Evolutionary conservation across 2,329 filamentous ascomycete genomes (phyloP).

Genomic region (Colletotrichum sp.): DNA sequence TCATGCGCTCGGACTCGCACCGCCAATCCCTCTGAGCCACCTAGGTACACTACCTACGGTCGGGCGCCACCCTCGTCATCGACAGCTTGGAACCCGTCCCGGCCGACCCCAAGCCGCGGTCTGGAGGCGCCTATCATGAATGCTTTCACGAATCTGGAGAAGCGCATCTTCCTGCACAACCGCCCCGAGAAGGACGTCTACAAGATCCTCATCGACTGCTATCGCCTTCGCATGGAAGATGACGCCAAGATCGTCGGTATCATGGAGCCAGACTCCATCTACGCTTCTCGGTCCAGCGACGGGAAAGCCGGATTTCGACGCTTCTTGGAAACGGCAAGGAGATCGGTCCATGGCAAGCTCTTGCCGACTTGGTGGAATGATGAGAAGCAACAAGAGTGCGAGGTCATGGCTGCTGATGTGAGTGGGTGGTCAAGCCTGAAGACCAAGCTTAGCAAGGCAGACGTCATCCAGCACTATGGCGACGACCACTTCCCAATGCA

Average conservation of each 20-base stretch:
- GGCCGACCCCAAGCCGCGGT: constrained; percentile 27
- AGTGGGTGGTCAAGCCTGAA: constrained; percentile 31
- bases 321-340: constrained; percentile 33
- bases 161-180: constrained; percentile 46
- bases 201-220: constrained; percentile 50
- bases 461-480: constrained; percentile 46
- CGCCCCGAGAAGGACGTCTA: constrained; percentile 49
- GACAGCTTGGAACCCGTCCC: neutral
- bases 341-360: constrained; percentile 28
- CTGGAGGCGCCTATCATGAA: constrained; percentile 31
- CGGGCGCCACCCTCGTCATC: neutral
- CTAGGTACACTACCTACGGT: neutral
- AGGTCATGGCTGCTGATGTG: constrained; percentile 32
- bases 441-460: constrained; percentile 32
- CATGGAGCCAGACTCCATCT: constrained; percentile 31
- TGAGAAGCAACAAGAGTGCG: constrained; percentile 41
- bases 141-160: constrained; percentile 45
- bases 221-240: constrained; percentile 51
- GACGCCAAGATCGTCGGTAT: constrained; percentile 30
- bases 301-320: constrained; percentile 36
- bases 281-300: constrained; percentile 24
- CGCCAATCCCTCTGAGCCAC: neutral
- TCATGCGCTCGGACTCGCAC: constrained; percentile 33
- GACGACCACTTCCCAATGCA: constrained; percentile 52
- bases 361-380: constrained; percentile 51